Conservation (phyloP, 805 yeast genomes). For the Schizosaccharomyces lindneri region DNA sequence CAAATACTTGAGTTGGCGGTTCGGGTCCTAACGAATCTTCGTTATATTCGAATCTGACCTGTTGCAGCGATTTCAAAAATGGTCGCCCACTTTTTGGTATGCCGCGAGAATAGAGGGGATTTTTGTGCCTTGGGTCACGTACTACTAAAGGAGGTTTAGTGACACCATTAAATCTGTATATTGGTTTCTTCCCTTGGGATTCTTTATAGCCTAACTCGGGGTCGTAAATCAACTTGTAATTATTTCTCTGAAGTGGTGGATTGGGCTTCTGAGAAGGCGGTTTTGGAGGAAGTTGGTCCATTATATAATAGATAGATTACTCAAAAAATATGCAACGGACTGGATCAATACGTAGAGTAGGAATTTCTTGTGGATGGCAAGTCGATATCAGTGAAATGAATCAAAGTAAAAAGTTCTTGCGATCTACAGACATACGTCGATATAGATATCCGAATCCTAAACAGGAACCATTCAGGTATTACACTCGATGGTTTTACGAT, state of each 20-base stretch:
- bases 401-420: no score
- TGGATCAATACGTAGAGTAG: no score
- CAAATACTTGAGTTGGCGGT: constrained; percentile 43
- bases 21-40: constrained; percentile 49
- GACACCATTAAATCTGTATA: constrained; percentile 17
- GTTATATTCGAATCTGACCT: constrained; percentile 27
- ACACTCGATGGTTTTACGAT: not conserved
- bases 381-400: no score
- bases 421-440: no score
- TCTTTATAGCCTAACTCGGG: not conserved
- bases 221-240: not conserved
- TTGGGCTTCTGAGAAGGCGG: not conserved
- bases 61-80: constrained; percentile 7
- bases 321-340: no score
- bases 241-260: not conserved
- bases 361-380: no score
- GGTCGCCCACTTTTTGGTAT: constrained; percentile 9
- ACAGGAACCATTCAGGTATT: not conserved
- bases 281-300: no score
- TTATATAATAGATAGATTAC: no score
- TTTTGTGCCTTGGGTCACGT: constrained; percentile 3
- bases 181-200: constrained; percentile 14
- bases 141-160: constrained; percentile 6
- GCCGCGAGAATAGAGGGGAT: constrained; percentile 7
- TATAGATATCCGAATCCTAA: no score